Conservation (phyloP, 768 basidiomycete genomes). For the Naganishia vishniacii region DNA sequence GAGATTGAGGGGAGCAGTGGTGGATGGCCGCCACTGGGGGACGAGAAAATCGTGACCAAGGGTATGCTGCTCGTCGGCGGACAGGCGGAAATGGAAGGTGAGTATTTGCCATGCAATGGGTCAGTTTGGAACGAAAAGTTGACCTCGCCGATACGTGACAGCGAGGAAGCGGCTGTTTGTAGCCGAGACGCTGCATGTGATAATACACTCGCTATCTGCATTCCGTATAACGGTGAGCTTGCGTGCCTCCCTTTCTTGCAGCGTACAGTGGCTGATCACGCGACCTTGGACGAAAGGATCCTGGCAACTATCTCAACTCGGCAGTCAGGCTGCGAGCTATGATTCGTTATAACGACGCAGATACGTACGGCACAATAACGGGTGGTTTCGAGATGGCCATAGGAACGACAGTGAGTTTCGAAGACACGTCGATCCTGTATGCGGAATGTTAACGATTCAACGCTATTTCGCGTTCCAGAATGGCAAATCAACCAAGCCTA, state of each 20-base stretch:
- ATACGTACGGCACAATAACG: constrained; percentile 11
- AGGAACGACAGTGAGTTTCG: constrained; percentile 1
- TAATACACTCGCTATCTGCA: constrained; percentile 23
- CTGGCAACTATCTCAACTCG: constrained; percentile 6
- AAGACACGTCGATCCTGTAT: background rate
- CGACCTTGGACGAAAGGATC: constrained; percentile 2
- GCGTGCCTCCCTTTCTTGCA: background rate
- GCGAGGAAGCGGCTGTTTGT: constrained; percentile 12
- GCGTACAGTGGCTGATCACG: background rate
- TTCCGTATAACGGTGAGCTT: constrained; percentile 7
- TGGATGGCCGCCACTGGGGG: constrained; percentile 15
- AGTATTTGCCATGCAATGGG: background rate
- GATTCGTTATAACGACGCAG: constrained; percentile 6
- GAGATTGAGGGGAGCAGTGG: background rate
- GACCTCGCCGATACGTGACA: background rate
- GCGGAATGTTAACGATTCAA: background rate
- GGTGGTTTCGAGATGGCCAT: constrained; percentile 20
- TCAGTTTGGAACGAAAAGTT: background rate
- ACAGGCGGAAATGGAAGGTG: constrained; percentile 11
- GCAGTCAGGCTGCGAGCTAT: constrained; percentile 13
- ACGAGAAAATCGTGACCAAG: constrained; percentile 4
- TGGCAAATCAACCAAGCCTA: constrained; percentile 1
- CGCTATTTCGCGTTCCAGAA: background rate
- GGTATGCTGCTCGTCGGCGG: constrained; percentile 23
- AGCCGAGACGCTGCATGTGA: constrained; percentile 6